Percentiles rank a stretch among this genome's conserved stretches.
These are phyloP conservation scores for Starmerella bombi DNA, from an alignment of 805 yeast species.

Conservation along the genomic window DNA sequence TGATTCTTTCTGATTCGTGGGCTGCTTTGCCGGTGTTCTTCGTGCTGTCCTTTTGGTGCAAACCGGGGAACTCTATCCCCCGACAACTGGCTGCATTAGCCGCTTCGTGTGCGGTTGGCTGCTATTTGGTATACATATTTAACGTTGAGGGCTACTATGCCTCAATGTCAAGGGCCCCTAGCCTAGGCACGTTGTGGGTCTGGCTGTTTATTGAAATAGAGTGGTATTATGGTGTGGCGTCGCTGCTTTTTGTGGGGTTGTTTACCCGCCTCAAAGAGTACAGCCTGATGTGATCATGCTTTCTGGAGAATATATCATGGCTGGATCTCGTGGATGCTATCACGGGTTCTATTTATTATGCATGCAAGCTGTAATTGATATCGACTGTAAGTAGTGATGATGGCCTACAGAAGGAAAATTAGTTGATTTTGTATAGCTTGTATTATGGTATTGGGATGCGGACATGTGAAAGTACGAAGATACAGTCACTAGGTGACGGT, in stretches of 20 bases:
- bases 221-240: conserved; percentile 25
- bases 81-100: conserved; percentile 17
- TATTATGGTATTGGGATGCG: too few species aligned
- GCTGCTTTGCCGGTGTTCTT: conserved; percentile 26
- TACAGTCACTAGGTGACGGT: too few species aligned
- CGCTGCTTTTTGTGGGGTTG: conserved; percentile 21
- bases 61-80: conserved; percentile 11
- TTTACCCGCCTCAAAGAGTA: conserved; percentile 20
- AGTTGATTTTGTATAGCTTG: too few species aligned
- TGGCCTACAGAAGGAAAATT: too few species aligned
- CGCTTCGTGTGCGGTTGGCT: conserved; percentile 24
- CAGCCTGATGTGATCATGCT: conserved; percentile 5
- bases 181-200: conserved; percentile 31
- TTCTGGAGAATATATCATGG: too few species aligned
- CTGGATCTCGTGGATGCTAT: too few species aligned
- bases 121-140: conserved; percentile 26
- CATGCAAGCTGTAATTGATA: too few species aligned
- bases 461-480: too few species aligned
- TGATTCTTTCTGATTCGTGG: conserved; percentile 16
- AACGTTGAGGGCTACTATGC: conserved; percentile 30
- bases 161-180: conserved; percentile 31
- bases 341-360: too few species aligned
- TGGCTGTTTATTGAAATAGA: conserved; percentile 32
- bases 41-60: conserved; percentile 23
- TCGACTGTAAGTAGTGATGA: too few species aligned